Base-by-base conservation (phyloP, 1,284 basidiomycete species). In the Puccinia triticina region DNA sequence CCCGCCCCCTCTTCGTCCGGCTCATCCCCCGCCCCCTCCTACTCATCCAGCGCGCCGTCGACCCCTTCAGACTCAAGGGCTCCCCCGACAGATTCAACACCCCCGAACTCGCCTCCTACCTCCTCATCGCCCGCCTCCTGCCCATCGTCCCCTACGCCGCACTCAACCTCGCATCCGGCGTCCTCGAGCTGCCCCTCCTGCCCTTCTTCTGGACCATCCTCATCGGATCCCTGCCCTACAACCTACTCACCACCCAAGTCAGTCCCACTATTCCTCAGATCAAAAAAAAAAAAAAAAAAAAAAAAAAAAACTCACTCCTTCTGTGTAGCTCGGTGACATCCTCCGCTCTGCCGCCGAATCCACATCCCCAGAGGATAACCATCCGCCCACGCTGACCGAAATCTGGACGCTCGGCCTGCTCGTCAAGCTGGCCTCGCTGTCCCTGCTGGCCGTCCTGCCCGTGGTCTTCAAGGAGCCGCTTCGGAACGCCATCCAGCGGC, bases 161-260 rank as follows among this genome's bases (percentile, higher is more conserved):
- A 12, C 50, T 82, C 37, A 82, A 82, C 64, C 84, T 86, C 59
- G 85, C 85, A 37, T 86, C 85, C 4, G 86, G 86, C 53, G 85
- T 86, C 1, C 83, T 86, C n/a, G 82, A 83, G 21, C 77, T 86
- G 5, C 86, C 86, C 21, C 77, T 85, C 64, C 34, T 77, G 1
- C 83, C 85, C 29, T 86, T 86, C 84, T 86, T 86, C 73, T 77
- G 83, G 64, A 86, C 86, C 0, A 83, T 86, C 57, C 82, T 86
- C 53, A 75, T 86, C 48, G 86, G 86, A 11, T 84, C 84, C 0
- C 84, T 85, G 81, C 86, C 86, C 23, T 86, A 86, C 83, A 86
- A 86, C 74, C 85, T 86, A 46, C 84, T 84, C 8, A 86, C 86
- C 14, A 77, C 76, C 29, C 76, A 77, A 50, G 76, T 77, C 37